phyloP scores from a whole-genome alignment of 129 eudicot genomes.

The Helichrysum umbraculigerum region DNA sequence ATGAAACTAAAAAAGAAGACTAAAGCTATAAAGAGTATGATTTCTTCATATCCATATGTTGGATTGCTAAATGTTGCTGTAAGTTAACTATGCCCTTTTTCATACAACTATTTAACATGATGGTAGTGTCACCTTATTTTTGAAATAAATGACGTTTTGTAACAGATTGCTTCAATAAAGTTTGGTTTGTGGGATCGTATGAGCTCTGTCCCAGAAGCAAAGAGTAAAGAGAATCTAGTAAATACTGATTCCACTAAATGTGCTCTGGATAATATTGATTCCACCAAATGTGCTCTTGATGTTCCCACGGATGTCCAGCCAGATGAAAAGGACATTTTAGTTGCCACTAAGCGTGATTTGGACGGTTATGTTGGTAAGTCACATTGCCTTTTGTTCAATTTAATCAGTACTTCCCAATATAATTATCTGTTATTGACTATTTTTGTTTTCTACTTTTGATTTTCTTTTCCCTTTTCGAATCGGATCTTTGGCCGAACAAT shows the following conservation, averaged over 20 bases:
- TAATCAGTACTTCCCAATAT: background rate
- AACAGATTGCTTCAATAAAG: conserved; percentile 75
- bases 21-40: conserved; percentile 36
- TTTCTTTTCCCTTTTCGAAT: background rate
- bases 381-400: background rate
- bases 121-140: background rate
- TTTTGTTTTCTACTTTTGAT: background rate
- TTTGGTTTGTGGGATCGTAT: conserved; percentile 74
- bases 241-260: conserved; percentile 27
- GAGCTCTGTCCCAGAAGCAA: conserved; percentile 49
- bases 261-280: conserved; percentile 26
- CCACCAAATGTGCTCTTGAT: conserved; percentile 32
- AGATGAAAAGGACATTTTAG: conserved; percentile 27
- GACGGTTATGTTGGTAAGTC: background rate
- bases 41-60: conserved; percentile 47
- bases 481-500: background rate
- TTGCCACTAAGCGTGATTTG: conserved; percentile 23
- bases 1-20: conserved; percentile 30
- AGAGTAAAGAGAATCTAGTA: conserved; percentile 18
- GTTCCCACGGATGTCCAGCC: conserved; percentile 51
- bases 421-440: background rate
- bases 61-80: conserved; percentile 91
- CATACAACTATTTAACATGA: background rate
- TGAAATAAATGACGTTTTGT: background rate
- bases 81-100: conserved; percentile 36